Evolutionary conservation across 1,284 basidiomycete species (phyloP).

Genomic region (Polyporus tsugae): DNA sequence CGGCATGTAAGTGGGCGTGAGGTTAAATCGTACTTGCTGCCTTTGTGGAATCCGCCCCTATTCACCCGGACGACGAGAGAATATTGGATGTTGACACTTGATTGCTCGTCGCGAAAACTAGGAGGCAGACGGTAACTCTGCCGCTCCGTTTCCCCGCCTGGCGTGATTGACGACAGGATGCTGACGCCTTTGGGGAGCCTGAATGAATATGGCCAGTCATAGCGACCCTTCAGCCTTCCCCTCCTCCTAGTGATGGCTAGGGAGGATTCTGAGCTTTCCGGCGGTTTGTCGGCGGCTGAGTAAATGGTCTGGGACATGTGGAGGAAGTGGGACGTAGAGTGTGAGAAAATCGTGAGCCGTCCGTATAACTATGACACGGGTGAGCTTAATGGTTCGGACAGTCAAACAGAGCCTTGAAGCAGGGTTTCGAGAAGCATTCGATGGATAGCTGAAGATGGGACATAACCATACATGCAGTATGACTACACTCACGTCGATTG

Average conservation of each 20-base stretch:
- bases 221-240: slow-evolving; percentile 55
- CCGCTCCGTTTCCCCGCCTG: slow-evolving; percentile 19
- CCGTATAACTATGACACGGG: slow-evolving; percentile 39
- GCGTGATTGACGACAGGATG: slow-evolving; percentile 28
- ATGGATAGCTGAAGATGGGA: neutral
- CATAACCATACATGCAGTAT: neutral
- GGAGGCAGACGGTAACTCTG: slow-evolving; percentile 51
- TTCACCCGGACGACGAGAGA: slow-evolving; percentile 55
- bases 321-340: slow-evolving; percentile 44
- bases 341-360: slow-evolving; percentile 25
- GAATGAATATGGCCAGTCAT: slow-evolving; percentile 57
- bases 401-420: neutral
- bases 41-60: slow-evolving; percentile 48
- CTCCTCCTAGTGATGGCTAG: slow-evolving; percentile 40
- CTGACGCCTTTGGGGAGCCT: slow-evolving; percentile 51
- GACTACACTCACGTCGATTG: slow-evolving; percentile 47
- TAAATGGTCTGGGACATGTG: slow-evolving; percentile 43
- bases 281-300: slow-evolving; percentile 20
- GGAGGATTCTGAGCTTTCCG: neutral
- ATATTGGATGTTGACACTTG: slow-evolving; percentile 59
- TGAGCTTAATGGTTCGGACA: neutral
- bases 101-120: slow-evolving; percentile 55
- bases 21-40: slow-evolving; percentile 35
- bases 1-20: neutral
- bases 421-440: neutral